Base-by-base conservation (phyloP, 1,139 yeast genomes). In the Hyphopichia pseudoburtonii region DNA sequence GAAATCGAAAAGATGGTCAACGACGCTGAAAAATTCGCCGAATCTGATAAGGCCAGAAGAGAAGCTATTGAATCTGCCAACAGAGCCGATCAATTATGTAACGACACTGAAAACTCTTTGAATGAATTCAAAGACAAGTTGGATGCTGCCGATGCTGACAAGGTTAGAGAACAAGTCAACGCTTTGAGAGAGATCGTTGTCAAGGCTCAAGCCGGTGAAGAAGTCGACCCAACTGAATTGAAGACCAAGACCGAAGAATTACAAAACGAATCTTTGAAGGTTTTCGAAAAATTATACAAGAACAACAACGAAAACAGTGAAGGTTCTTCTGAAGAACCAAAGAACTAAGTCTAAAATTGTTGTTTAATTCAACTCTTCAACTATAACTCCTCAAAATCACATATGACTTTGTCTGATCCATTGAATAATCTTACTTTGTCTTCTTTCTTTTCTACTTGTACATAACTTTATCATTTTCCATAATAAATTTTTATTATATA, bases 1-100 rank as follows among this genome's bases (percentile, higher is more conserved):
- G 98, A 92, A 76, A 92, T 92, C 60, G 97, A 90, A 77, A 86
- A 87, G 79, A 92, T 92, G 97, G 96, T 92, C 52, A 84, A 78
- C 73, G 98, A 92, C 62, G 98, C 97, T 57, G 97, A 92, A 77
- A 88, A 88, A 77, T 90, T 80, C 80, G 94, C 94, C 68, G 96
- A 89, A 64, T 84, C 90, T 61, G 98, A 92, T 76, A 86, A 89
- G 77, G 90, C 92, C 50, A 86, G 89, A 73, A 84, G 86, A 68
- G 96, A 88, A 74, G 78, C 95, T 43, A 90, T 92, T 63, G 97
- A 90, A 75, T 72, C 78, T 53, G 96, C 97, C 60, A 92, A 92
- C 89, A 88, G 88, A 69, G 97, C 97, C 51, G 97, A 92, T 70
- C 90, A 87, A 70, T 82, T 90, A 66, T 87, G 94, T 70, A 87